Evolutionary conservation across 2,329 filamentous ascomycete genomes (phyloP), one percentile per base, ranked within the genome.

Genomic region (Tolypocladium tundrense): DNA sequence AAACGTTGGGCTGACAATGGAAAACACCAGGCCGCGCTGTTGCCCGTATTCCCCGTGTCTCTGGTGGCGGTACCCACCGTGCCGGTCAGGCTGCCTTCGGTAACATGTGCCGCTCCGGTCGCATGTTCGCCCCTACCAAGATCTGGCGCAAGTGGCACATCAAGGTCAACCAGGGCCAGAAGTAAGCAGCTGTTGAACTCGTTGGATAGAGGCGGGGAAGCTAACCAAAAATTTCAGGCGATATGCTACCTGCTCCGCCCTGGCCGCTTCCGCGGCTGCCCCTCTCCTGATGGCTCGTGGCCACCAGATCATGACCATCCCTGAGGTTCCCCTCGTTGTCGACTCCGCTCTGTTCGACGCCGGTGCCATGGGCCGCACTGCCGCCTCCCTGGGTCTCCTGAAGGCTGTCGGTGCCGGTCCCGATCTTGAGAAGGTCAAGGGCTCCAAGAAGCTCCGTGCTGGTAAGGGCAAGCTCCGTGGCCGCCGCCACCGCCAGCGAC

Each of bases 71-170:
- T 91, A 99, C 94, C 78, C 94, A 99, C 88, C 93, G 94, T 86
- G 94, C 94, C 75, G 94, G 94, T 84, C 94, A 99, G 85, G 94
- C 94, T 79, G 94, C 94, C 71, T 99, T 97, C 80, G 94, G 94
- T 91, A 99, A 99, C 90, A 91, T 93, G 91, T 99, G 94, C 84
- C 92, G 94, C 79, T 96, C 93, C 76, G 94, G 95, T 84, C 94
- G 94, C 83, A 99, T 99, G 94, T 99, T 99, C 83, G 94, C 94
- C 70, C 94, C 94, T 69, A 99, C 94, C 81, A 99, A 99, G 88
- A 89, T 96, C 83, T 99, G 94, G 95, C 87, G 94, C 79, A 97
- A 96, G 85, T 99, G 94, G 95, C 94, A 99, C 86, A 86, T 97
- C 85, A 97, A 97, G 91, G 86, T 99, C 87, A 96, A 96, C 86